phyloP scores from a whole-genome alignment of 805 yeast species.

The Myxozyma vanderwaltii region DNA sequence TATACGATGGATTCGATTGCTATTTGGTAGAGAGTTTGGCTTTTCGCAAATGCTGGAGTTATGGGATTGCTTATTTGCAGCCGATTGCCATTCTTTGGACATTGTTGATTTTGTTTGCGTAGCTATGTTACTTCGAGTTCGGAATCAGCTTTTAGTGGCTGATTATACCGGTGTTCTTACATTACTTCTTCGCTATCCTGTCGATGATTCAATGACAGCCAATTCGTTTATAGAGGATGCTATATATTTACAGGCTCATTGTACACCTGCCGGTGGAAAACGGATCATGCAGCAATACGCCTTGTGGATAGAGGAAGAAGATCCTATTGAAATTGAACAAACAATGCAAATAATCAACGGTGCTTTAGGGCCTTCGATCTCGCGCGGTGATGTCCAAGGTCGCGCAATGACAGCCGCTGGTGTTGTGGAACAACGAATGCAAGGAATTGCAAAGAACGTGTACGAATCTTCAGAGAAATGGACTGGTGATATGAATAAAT shows the following conservation, averaged over 20 bases:
- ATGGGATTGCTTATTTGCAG: constrained; percentile 45
- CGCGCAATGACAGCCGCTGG: constrained; percentile 10
- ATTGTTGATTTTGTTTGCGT: constrained; percentile 43
- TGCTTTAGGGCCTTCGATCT: constrained; percentile 13
- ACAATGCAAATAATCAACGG: constrained; percentile 31
- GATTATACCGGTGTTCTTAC: constrained; percentile 31
- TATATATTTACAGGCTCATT: constrained; percentile 27
- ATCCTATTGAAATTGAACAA: constrained; percentile 2
- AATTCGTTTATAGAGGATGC: constrained; percentile 32
- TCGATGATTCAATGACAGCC: constrained; percentile 24
- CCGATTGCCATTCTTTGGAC: constrained; percentile 37
- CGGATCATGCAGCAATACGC: constrained; percentile 27
- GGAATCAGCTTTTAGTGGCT: constrained; percentile 25
- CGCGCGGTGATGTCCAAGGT: constrained; percentile 9
- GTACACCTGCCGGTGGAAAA: constrained; percentile 23
- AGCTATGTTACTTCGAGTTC: constrained; percentile 42
- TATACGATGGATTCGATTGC: constrained; percentile 43
- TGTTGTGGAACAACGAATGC: constrained; percentile 19
- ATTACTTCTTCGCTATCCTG: constrained; percentile 29
- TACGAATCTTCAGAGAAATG: constrained; percentile 26
- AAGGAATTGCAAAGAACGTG: constrained; percentile 29
- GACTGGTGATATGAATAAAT: constrained; percentile 30
- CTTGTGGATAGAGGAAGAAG: constrained; percentile 7
- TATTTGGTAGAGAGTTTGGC: constrained; percentile 44
- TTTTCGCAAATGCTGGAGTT: constrained; percentile 37